Evolutionary conservation across 2,329 filamentous ascomycete genomes (phyloP).

Genomic region (Beauveria caledonica): DNA sequence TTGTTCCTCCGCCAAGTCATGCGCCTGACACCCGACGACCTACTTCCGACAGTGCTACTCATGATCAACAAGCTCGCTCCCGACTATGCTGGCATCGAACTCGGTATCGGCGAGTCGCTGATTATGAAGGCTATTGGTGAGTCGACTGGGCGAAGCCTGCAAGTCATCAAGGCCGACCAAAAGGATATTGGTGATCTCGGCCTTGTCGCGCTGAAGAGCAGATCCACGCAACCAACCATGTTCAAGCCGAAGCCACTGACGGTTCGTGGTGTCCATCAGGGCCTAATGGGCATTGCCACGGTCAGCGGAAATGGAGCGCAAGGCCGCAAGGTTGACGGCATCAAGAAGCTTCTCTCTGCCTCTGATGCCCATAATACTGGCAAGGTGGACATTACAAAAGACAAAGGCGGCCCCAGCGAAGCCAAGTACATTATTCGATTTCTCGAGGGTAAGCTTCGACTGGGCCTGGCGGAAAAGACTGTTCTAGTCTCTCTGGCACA

Average conservation of each 20-base stretch:
- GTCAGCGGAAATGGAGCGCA: conserved; percentile 81
- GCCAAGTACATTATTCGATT: conserved; percentile 92
- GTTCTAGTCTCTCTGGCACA: conserved; percentile 86
- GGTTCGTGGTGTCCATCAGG: conserved; percentile 76
- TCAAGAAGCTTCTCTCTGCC: conserved; percentile 92
- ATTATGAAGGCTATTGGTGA: conserved; percentile 99
- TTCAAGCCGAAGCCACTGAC: conserved; percentile 94
- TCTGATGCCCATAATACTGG: conserved; percentile 67
- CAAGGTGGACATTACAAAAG: conserved; percentile 82
- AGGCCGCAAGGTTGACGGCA: conserved; percentile 81
- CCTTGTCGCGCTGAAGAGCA: conserved; percentile 88
- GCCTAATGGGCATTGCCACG: conserved; percentile 81
- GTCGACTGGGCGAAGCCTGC: conserved; percentile 77
- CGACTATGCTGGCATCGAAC: conserved; percentile 91
- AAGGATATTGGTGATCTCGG: conserved; percentile 95
- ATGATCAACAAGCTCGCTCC: conserved; percentile 99
- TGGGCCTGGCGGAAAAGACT: conserved; percentile 87
- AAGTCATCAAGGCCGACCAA: conserved; percentile 90
- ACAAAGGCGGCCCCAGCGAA: conserved; percentile 91
- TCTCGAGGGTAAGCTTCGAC: conserved; percentile 83
- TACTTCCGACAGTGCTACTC: conserved; percentile 79
- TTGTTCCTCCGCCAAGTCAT: conserved; percentile 92
- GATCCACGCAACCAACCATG: conserved; percentile 94
- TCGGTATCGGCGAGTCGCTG: conserved; percentile 95
- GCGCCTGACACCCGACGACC: conserved; percentile 76